Percentiles rank a stretch among this genome's conserved stretches.
Evolutionary conservation across 768 basidiomycete species (phyloP).

Genomic region (Russula abietina): DNA sequence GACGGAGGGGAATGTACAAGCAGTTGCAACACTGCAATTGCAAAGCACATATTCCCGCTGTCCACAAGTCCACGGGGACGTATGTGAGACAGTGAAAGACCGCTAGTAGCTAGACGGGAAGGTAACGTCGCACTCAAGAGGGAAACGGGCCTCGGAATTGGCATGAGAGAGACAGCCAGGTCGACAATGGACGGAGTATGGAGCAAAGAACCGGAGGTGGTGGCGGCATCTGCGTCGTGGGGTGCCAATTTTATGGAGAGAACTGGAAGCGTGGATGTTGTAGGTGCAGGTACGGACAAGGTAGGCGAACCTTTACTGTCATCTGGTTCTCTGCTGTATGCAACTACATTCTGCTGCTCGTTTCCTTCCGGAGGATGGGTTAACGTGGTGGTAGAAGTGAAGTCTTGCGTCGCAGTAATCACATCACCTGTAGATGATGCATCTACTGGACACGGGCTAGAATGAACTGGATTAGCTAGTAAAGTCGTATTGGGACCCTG

Average conservation of each 20-base stretch:
- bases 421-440: background rate
- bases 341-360: background rate
- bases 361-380: background rate
- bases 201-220: conserved; percentile 42
- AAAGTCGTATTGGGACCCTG: too few relatives aligned
- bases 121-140: conserved; percentile 43
- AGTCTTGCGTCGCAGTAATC: background rate
- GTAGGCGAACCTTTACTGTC: background rate
- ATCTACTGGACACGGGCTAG: too few relatives aligned
- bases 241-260: conserved; percentile 70
- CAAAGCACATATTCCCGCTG: conserved; percentile 96
- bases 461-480: too few relatives aligned
- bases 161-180: conserved; percentile 40
- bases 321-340: background rate
- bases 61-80: conserved; percentile 82
- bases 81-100: conserved; percentile 35
- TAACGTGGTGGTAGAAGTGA: background rate
- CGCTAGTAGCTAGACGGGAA: conserved; percentile 8
- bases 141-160: conserved; percentile 44
- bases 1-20: conserved; percentile 86
- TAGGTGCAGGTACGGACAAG: background rate
- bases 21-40: conserved; percentile 88
- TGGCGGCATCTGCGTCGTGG: conserved; percentile 31
- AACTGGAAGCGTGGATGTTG: conserved; percentile 14
- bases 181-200: conserved; percentile 69